Conservation (phyloP, 192 early-diverging fungal genomes). For the Backusella luteola region DNA sequence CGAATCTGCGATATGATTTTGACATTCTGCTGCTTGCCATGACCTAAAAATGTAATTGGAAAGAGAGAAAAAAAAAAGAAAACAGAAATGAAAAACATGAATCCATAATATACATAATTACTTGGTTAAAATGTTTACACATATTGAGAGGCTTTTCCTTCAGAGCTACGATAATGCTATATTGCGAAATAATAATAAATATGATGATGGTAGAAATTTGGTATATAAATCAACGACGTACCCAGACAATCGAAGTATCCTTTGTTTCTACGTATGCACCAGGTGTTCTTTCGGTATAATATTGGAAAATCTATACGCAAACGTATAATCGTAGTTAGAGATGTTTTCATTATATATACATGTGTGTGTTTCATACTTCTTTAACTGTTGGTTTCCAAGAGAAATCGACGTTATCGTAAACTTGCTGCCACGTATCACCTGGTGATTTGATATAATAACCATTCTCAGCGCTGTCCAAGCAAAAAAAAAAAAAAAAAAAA, state of each 20-base stretch:
- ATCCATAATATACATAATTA: neutral
- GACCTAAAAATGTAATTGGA: constrained; percentile 21
- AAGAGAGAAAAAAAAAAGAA: constrained; percentile 6
- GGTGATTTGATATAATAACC: constrained; percentile 67
- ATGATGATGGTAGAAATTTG: neutral
- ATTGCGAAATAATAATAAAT: neutral
- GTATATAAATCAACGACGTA: constrained; percentile 14
- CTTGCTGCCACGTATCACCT: constrained; percentile 61
- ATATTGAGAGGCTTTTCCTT: constrained; percentile 26
- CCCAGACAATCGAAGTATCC: constrained; percentile 70
- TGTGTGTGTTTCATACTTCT: constrained; percentile 40
- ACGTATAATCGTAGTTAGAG: too few relatives aligned
- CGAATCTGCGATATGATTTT: constrained; percentile 78
- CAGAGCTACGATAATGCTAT: constrained; percentile 29
- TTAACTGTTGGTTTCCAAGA: constrained; percentile 67
- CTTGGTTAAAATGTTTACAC: constrained; percentile 21
- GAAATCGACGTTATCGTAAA: constrained; percentile 54
- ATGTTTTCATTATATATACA: neutral
- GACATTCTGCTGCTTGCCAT: constrained; percentile 84
- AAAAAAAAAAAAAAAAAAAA: neutral
- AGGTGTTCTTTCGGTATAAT: constrained; percentile 80
- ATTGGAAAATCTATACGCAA: constrained; percentile 64
- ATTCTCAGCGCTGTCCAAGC: constrained; percentile 64
- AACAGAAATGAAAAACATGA: constrained; percentile 5
- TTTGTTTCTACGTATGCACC: constrained; percentile 77